A percentile compares a stretch with the other conserved stretches of the same genome.
These are phyloP conservation scores for Neospora caninum DNA, from an alignment of 169 alveolate genomes.

Conservation along the genomic window DNA sequence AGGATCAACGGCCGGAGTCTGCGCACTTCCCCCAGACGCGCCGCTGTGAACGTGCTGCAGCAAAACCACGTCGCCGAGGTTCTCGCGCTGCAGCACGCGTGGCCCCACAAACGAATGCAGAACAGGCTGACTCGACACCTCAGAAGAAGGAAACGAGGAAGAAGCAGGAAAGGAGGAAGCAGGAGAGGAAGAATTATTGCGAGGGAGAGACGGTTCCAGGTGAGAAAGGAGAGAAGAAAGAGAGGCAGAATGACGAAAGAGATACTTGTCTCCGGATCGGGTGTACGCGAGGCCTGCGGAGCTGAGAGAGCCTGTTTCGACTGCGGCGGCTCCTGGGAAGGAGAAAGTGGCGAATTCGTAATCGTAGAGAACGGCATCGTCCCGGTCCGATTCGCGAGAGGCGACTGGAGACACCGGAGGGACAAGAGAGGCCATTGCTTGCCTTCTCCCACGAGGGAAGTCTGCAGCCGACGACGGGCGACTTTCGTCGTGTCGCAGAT, in stretches of 20 bases:
- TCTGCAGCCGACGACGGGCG: not conserved
- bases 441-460: not conserved
- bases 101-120: not conserved
- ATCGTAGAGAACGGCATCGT: not conserved
- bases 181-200: too few species aligned
- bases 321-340: conserved; percentile 1
- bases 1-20: too few species aligned
- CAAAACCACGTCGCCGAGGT: conserved; percentile 16
- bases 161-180: too few species aligned
- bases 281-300: not conserved
- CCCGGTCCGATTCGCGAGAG: not conserved
- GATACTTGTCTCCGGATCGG: not conserved
- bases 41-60: not conserved
- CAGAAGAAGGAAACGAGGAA: not conserved
- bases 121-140: not conserved
- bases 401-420: not conserved
- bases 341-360: not conserved
- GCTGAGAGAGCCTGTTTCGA: conserved; percentile 3
- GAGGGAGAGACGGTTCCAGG: too few species aligned
- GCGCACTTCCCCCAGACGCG: too few species aligned
- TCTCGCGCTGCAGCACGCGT: not conserved
- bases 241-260: not conserved
- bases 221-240: not conserved
- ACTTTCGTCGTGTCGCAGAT: not conserved
- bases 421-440: not conserved